Base-by-base conservation (phyloP, 2,329 filamentous ascomycete species). In the Pseudovirgaria hyperparasitica region DNA sequence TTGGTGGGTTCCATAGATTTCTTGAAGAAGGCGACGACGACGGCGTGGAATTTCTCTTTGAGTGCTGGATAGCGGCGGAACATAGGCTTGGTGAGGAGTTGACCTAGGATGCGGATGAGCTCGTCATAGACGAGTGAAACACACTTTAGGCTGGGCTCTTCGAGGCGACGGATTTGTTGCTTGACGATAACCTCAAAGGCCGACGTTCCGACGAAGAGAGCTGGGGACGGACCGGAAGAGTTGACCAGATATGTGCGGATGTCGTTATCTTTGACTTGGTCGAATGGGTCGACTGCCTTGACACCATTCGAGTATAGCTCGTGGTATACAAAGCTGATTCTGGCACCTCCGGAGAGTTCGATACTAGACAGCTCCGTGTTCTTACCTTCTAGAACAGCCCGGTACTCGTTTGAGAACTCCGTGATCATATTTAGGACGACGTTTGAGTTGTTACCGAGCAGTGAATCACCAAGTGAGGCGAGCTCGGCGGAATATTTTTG, bases 131-230 rank as follows among this genome's bases (percentile, higher is more conserved):
- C 87, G 28, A 98, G 67, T 27, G 85, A 92, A 20, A 93, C 87
- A 66, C 90, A 98, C 66, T 94, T 98, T 56, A 94, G 62, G 54
- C 85, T 93, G 20, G 90, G 92, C 35, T 98, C 90, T 57, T 98
- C 90, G 27, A 98, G 58, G 30, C 90, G 74, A 70, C 82, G 92
- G 59, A 98, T 98, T 56, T 98, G 86, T 55, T 94, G 84, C 69
- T 96, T 98, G 41, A 96, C 87, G 42, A 98, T 94, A 39, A 94
- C 66, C 58, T 98, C 90, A 45, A 98, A 98, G n/a, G 90, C 90
- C 5, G 82, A 92, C 6, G 90, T 96, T 30, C 90, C 90, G 16
- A 98, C 90, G 49, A 98, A 98, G 6, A 98, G 72, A 2, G 90
- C 87, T 0, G 90, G 90, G 2, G 87, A 93, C 16, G 90, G 90